These are phyloP conservation scores for Westerdykella sp. DNA, from an alignment of 2,329 filamentous ascomycete genomes.

Conservation along the genomic window DNA sequence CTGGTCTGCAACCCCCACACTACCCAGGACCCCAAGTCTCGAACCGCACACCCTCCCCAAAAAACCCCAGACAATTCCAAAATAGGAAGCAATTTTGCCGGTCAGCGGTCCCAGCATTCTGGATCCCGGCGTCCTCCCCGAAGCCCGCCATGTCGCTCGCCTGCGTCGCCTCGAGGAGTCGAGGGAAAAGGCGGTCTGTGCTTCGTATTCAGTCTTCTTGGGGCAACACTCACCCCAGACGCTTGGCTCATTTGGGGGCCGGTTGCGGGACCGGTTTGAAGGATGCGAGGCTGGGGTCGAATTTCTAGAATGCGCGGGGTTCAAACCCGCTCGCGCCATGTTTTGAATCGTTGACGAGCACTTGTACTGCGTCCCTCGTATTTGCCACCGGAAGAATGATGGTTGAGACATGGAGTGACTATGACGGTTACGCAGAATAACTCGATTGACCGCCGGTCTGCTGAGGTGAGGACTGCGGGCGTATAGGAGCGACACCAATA, in stretches of 20 bases:
- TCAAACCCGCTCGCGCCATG: background rate
- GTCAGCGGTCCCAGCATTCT: constrained; percentile 12
- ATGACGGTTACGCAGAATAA: constrained; percentile 1
- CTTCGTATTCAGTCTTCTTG: background rate
- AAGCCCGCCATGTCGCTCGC: constrained; percentile 2
- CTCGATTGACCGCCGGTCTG: constrained; percentile 9
- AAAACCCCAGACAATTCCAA: constrained; percentile 6
- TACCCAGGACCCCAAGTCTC: constrained; percentile 1
- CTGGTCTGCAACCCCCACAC: constrained; percentile 3
- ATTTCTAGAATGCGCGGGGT: constrained; percentile 9
- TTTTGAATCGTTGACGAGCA: too few species aligned
- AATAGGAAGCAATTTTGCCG: constrained; percentile 16
- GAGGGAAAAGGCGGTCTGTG: constrained; percentile 7
- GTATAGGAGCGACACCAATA: background rate
- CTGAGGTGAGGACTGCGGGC: constrained; percentile 11
- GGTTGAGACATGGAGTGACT: constrained; percentile 4
- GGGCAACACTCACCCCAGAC: constrained; percentile 6
- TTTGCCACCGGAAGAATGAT: constrained; percentile 17
- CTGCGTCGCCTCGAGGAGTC: background rate
- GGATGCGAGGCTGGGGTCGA: background rate
- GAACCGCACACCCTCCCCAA: constrained; percentile 5
- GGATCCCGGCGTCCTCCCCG: constrained; percentile 15
- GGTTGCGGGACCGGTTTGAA: background rate
- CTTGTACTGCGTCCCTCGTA: constrained; percentile 2
- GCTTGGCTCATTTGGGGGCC: constrained; percentile 6